Percentiles rank a stretch among this genome's conserved stretches.
Conservation (phyloP, 2,329 filamentous ascomycete genomes). For the Diaporthe amygdali region DNA sequence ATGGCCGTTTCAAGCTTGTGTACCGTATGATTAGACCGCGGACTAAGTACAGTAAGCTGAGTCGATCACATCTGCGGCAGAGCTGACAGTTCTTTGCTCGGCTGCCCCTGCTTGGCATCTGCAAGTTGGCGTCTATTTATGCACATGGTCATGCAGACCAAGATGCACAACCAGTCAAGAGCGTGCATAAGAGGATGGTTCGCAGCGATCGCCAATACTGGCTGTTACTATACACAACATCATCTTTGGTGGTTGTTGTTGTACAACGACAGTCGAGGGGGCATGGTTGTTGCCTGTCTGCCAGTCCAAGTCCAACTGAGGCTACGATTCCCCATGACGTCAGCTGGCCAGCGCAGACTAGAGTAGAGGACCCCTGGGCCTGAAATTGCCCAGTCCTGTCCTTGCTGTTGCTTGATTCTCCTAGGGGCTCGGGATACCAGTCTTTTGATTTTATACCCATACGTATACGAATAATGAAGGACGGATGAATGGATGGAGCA, state of each 20-base stretch:
- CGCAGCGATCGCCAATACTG: background rate
- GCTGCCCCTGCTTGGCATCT: constrained; percentile 10
- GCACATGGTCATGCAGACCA: background rate
- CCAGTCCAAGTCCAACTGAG: background rate
- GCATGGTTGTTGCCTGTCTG: background rate
- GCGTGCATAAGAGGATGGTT: background rate
- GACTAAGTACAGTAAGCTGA: background rate
- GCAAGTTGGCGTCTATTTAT: constrained; percentile 7
- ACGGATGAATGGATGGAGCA: background rate
- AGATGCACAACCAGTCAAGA: background rate
- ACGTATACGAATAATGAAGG: background rate
- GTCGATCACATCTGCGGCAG: background rate
- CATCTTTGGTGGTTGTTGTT: too few relatives aligned
- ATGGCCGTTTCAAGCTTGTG: background rate
- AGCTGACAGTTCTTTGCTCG: background rate
- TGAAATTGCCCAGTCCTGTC: background rate
- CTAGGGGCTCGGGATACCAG: background rate
- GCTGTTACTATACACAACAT: background rate
- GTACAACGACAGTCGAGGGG: too few relatives aligned
- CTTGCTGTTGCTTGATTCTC: background rate
- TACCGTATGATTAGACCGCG: background rate
- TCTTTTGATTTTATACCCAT: background rate
- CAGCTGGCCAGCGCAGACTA: background rate
- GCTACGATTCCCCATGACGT: constrained; percentile 15
- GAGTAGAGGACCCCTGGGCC: background rate